Base-by-base conservation (phyloP, 2,329 filamentous ascomycete genomes). In the Akanthomyces muscarius region DNA sequence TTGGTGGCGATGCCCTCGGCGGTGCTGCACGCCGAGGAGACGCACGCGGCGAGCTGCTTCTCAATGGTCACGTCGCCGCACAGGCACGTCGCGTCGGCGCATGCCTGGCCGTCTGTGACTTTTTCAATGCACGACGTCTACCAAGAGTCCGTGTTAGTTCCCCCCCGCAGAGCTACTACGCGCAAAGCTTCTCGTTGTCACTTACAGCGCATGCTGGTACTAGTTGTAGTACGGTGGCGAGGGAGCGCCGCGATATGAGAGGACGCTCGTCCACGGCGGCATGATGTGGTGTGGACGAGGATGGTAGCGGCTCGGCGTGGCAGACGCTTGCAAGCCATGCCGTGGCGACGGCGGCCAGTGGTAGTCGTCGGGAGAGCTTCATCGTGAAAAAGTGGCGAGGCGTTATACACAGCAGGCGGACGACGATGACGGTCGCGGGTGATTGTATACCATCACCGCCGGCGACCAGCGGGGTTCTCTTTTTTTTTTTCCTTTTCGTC, bases 1-100 rank as follows among this genome's bases (percentile, higher is more conserved):
- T 66, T 67, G 50, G 62, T 66, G 5, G 45, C 62, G 66, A 62
- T 62, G 51, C 41, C 16, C 21, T 62, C 60, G 33, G 44, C 30
- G 1, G 42, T 23, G 8, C 18, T 50, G 44, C 51, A 55, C 36
- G 33, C 30, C 4, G 13, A 5, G 4, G 42, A 25, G n/a, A 61
- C 14, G 42, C 59, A 61, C 3, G 38, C 11, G 3, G 16, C 21
- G n/a, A 55, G 30, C 25, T 11, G 10, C 2, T 8, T n/a, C n/a
- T 41, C 16, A 0, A 28, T n/a, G 3, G 28, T 30, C n/a, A 2
- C 16, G 18, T 54, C 30, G 41, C 10, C 0, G 42, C 59, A 61
- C 3, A 61, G 59, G 11, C 59, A 61, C 5, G 28, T 55, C 6
- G 23, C 59, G 30, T 47, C 50, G 59, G 28, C 25, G 51, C 51